These are phyloP conservation scores for Trichoderma sp. DNA, from an alignment of 2,329 filamentous ascomycete genomes.

Conservation along the genomic window DNA sequence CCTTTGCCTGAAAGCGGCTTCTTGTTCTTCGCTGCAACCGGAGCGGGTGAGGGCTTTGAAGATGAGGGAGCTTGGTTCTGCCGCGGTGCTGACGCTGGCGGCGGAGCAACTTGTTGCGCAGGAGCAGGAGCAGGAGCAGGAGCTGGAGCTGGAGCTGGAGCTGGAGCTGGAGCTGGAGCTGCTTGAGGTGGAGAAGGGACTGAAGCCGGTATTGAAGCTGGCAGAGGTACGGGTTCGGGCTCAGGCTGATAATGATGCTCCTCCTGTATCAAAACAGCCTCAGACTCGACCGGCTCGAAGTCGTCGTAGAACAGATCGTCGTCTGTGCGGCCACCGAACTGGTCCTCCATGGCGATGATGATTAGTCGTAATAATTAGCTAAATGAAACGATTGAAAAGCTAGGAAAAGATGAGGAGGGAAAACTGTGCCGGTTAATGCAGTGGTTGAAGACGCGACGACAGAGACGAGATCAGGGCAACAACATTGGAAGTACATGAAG, in stretches of 20 bases:
- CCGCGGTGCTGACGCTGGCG: slow-evolving; percentile 19
- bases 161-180: neutral
- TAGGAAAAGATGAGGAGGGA: neutral
- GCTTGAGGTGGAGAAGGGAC: neutral
- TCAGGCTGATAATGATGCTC: slow-evolving; percentile 17
- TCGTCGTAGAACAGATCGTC: slow-evolving; percentile 63
- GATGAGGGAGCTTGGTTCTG: slow-evolving; percentile 19
- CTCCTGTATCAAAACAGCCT: slow-evolving; percentile 30
- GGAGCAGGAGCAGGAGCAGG: neutral
- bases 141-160: neutral
- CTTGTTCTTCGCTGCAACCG: slow-evolving; percentile 17
- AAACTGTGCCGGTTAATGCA: neutral
- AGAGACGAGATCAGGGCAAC: neutral
- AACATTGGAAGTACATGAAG: neutral
- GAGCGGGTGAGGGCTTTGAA: slow-evolving; percentile 16
- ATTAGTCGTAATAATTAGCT: neutral
- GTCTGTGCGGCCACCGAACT: slow-evolving; percentile 59
- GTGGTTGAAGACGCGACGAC: neutral
- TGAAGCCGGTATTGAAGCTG: neutral
- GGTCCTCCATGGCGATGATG: slow-evolving; percentile 52
- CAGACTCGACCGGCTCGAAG: slow-evolving; percentile 53
- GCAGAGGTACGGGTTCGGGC: slow-evolving; percentile 22
- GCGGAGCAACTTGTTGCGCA: slow-evolving; percentile 4
- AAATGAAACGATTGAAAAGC: neutral
- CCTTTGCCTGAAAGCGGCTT: slow-evolving; percentile 24